phyloP scores from a whole-genome alignment of 2,329 filamentous ascomycete species.

The Corynespora cassiicola region DNA sequence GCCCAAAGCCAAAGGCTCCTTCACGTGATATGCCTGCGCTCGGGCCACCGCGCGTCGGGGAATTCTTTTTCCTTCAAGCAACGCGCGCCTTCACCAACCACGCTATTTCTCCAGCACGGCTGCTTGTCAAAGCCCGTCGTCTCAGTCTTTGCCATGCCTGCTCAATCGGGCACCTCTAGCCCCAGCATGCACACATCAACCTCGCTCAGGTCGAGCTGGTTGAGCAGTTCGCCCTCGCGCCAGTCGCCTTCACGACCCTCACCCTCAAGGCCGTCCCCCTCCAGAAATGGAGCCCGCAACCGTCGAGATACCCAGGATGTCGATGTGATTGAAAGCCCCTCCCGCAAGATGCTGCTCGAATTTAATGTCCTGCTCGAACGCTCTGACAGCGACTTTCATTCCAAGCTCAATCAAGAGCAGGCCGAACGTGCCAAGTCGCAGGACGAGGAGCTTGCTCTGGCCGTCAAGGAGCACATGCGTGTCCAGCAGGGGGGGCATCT shows the following conservation, averaged over 20 bases:
- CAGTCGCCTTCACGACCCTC: too few species aligned
- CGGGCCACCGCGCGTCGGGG: slow-evolving; percentile 12
- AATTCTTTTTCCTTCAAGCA: slow-evolving; percentile 19
- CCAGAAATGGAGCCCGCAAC: slow-evolving; percentile 28
- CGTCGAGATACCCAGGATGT: slow-evolving; percentile 29
- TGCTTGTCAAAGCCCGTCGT: slow-evolving; percentile 1
- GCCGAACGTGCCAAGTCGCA: slow-evolving; percentile 69
- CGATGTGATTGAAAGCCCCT: slow-evolving; percentile 40
- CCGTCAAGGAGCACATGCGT: slow-evolving; percentile 70
- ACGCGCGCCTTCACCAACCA: slow-evolving; percentile 26
- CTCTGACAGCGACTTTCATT: slow-evolving; percentile 56
- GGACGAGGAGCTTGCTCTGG: slow-evolving; percentile 69
- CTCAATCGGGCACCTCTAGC: slow-evolving; percentile 40
- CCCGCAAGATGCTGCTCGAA: slow-evolving; percentile 46
- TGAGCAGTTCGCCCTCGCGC: slow-evolving; percentile 36
- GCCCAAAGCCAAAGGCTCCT: too few species aligned
- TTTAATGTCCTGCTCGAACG: slow-evolving; percentile 51
- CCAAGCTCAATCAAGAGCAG: slow-evolving; percentile 67
- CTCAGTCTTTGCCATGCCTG: slow-evolving; percentile 30
- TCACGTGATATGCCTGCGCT: not conserved
- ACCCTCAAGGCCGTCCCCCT: slow-evolving; percentile 39
- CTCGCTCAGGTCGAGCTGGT: slow-evolving; percentile 39
- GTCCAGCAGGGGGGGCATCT: slow-evolving; percentile 64
- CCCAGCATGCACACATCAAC: slow-evolving; percentile 42
- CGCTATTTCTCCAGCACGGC: slow-evolving; percentile 3